Base-by-base conservation (phyloP, 2,329 filamentous ascomycete genomes). In the Colletotrichum phormii region DNA sequence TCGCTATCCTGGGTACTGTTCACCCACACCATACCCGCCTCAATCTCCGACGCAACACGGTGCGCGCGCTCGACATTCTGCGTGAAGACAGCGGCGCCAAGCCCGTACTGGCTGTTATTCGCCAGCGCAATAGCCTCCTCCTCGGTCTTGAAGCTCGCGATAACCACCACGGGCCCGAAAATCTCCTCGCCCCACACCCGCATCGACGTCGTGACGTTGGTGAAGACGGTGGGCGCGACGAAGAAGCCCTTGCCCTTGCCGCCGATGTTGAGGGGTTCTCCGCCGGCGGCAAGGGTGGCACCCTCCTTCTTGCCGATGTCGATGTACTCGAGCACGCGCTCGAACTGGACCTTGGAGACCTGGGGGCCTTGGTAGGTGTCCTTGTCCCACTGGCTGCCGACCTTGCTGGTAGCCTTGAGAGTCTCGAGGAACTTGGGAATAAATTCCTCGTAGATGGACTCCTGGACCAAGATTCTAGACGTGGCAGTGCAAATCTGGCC, bases 341-440 rank as follows among this genome's bases (percentile, higher is more conserved):
- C 92, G 77, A 92, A 93, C 79, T 95, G 93, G 8, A 86, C 82
- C 80, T 92, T 91, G 9, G 91, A 93, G 60, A 94, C 89, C 78
- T 94, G 93, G 0, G 93, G 93, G 0, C 93, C 93, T 78, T 95
- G 93, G 84, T 91, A 93, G 0, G 92, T 94, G 49, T 85, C 85
- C 76, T 92, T 89, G 5, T 87, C 86, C 80, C 94, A 95, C 0
- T 92, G 93, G 77, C 94, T 89, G 62, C 93, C 93, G 22, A 94
- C 87, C 64, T 91, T 89, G 77, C 88, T 91, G 59, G 68, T 51
- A 54, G 89, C 88, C 33, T 86, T 83, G 73, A 87, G 86, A 65
- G 93, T 85, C 71, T 89, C 84, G 55, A 89, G 84, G 84, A 94
- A 94, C 11, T 82, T 81, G 33, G 85, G 82, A 64, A 94, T 80